These are phyloP conservation scores for Didymella segeticola DNA, from an alignment of 2,329 filamentous ascomycete genomes.

Conservation along the genomic window DNA sequence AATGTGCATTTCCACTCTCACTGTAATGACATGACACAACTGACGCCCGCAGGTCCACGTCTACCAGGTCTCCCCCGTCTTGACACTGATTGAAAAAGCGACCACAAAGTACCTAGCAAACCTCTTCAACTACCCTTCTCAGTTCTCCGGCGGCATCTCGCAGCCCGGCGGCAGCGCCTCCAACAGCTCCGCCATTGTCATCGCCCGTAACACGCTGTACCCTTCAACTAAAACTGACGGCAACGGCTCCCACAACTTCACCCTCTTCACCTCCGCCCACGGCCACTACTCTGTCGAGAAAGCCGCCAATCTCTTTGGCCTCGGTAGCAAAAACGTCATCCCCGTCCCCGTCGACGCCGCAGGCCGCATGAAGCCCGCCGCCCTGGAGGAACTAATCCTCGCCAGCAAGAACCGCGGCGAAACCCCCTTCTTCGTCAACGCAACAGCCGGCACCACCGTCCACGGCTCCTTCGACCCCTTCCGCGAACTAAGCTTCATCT, in stretches of 20 bases:
- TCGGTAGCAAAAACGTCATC: slow-evolving; percentile 78
- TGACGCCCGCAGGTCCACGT: slow-evolving; percentile 72
- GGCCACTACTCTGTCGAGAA: slow-evolving; percentile 97
- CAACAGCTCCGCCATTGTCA: slow-evolving; percentile 83
- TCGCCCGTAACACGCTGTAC: slow-evolving; percentile 86
- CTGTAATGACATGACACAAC: too few species aligned
- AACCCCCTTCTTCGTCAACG: slow-evolving; percentile 93
- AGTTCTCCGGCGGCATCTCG: slow-evolving; percentile 73
- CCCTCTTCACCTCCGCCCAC: slow-evolving; percentile 86
- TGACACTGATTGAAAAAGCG: slow-evolving; percentile 86
- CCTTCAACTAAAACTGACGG: slow-evolving; percentile 78
- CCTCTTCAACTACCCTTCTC: slow-evolving; percentile 62
- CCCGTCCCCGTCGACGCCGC: slow-evolving; percentile 73
- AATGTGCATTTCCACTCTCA: slow-evolving; percentile 63
- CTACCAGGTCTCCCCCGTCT: slow-evolving; percentile 88
- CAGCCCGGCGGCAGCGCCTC: slow-evolving; percentile 83
- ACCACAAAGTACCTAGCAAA: slow-evolving; percentile 75
- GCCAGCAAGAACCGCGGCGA: slow-evolving; percentile 70
- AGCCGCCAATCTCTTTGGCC: slow-evolving; percentile 86
- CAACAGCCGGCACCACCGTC: slow-evolving; percentile 93
- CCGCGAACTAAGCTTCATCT: slow-evolving; percentile 71
- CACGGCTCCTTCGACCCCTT: slow-evolving; percentile 89
- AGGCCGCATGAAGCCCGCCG: slow-evolving; percentile 74
- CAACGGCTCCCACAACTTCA: slow-evolving; percentile 69
- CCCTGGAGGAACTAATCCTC: slow-evolving; percentile 68